A percentile compares a stretch with the other conserved stretches of the same genome.
phyloP scores from a whole-genome alignment of 257 asterid species.

The Sherardia arvensis region DNA sequence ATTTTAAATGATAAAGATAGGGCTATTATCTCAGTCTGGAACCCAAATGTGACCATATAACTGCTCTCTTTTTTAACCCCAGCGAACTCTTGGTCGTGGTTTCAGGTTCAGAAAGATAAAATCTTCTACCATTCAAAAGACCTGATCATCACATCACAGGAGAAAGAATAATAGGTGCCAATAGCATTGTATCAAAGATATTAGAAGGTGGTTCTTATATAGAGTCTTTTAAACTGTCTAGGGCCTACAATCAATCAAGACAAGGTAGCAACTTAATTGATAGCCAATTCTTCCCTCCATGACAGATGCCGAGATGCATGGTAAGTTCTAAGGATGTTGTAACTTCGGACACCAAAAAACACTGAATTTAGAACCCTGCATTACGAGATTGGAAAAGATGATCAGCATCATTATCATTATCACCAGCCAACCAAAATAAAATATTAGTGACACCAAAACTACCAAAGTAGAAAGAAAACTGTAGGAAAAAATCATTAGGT shows the following conservation, averaged over 20 bases:
- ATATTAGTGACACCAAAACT: too few relatives aligned
- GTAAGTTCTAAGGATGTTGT: background rate
- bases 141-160: background rate
- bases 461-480: too few relatives aligned
- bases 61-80: too few relatives aligned
- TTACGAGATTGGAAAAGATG: background rate
- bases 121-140: background rate
- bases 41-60: too few relatives aligned
- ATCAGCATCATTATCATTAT: slow-evolving; percentile 2
- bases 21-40: background rate
- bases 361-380: slow-evolving; percentile 6
- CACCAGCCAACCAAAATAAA: background rate
- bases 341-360: background rate
- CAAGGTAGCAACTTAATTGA: background rate
- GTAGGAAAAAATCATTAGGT: background rate
- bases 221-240: background rate
- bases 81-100: too few relatives aligned
- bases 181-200: background rate
- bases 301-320: background rate
- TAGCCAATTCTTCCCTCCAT: background rate
- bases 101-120: too few relatives aligned
- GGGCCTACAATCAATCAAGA: background rate
- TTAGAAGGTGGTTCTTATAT: background rate
- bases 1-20: too few relatives aligned
- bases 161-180: background rate